These are phyloP conservation scores for Termitomyces sp. DNA, from an alignment of 768 basidiomycete genomes.

Conservation along the genomic window DNA sequence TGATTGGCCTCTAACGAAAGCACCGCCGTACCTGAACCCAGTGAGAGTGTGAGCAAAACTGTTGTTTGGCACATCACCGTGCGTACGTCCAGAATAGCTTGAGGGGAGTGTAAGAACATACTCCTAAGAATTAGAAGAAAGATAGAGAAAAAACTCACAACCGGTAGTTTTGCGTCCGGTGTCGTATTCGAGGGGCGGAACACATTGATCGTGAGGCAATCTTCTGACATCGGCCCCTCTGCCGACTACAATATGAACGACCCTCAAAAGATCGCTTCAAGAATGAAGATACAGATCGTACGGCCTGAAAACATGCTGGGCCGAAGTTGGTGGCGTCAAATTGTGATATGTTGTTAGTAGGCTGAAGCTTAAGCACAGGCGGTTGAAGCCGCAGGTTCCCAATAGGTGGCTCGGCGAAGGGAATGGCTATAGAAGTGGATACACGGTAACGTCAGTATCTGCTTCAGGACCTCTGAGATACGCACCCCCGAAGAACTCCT, in stretches of 20 bases:
- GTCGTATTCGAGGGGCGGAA: constrained; percentile 43
- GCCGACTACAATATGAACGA: neutral
- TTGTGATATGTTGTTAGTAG: constrained; percentile 33
- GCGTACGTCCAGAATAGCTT: constrained; percentile 42
- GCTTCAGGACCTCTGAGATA: neutral
- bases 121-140: no score
- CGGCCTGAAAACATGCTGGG: constrained; percentile 47
- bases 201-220: constrained; percentile 60
- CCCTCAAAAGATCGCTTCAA: neutral
- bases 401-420: constrained; percentile 53
- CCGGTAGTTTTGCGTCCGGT: constrained; percentile 32
- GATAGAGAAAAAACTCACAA: constrained; percentile 27
- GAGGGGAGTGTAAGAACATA: neutral
- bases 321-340: constrained; percentile 43
- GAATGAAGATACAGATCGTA: constrained; percentile 12
- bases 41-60: neutral
- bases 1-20: constrained; percentile 21
- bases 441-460: neutral
- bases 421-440: constrained; percentile 37
- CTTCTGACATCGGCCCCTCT: constrained; percentile 40
- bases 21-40: constrained; percentile 22
- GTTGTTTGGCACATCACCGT: no score
- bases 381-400: constrained; percentile 42
- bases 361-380: constrained; percentile 28
- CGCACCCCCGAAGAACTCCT: constrained; percentile 49